Base-by-base conservation (phyloP, 176 grass and related monocot species). In the Raddia guianensis region DNA sequence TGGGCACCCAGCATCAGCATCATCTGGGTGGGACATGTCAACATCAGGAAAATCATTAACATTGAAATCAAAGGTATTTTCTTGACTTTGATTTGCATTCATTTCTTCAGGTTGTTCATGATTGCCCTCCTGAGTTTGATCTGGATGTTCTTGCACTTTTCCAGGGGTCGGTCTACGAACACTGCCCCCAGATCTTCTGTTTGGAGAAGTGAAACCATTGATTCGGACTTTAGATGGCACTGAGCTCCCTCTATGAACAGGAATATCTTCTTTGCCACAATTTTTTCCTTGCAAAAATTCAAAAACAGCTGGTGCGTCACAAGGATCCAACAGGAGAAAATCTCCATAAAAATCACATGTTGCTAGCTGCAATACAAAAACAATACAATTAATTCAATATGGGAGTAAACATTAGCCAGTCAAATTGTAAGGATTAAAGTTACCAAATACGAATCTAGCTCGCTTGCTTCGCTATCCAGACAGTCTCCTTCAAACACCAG, bases 401-500 rank as follows among this genome's bases (percentile, higher is more conserved):
- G 21, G 40, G 45, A 68, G 35, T 72, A 62, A 86, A 67, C 75
- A 68, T 55, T 49, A 43, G 27, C 81, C 37, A 52, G 13, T 60
- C 47, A 42, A 62, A 56, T 82, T 76, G n/a, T 33, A 70, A 55
- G 18, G 48, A 83, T 73, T 27, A 82, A 76, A 4, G 56, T 78
- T 95, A 99, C 96, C 96, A 95, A 85, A 86, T 99, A 99, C 0
- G 86, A 88, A 80, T 95, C 90, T 67, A 99, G 77, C 78, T 99
- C 92, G 76, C 93, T 88, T 20, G 92, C 84, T 78, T 94, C 96
- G 5, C 88, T 86, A 88, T 91, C 88, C 40, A 95, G 73, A 86
- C 90, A 90, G 21, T 99, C 96, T 82, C 96, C 96, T 99, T 99
- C 96, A 70, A 99, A 87, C 19, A 99, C 96, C 86, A 99, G 74